Conservation (phyloP, 495 filamentous ascomycete species). For the Annulohypoxylon nitens region DNA sequence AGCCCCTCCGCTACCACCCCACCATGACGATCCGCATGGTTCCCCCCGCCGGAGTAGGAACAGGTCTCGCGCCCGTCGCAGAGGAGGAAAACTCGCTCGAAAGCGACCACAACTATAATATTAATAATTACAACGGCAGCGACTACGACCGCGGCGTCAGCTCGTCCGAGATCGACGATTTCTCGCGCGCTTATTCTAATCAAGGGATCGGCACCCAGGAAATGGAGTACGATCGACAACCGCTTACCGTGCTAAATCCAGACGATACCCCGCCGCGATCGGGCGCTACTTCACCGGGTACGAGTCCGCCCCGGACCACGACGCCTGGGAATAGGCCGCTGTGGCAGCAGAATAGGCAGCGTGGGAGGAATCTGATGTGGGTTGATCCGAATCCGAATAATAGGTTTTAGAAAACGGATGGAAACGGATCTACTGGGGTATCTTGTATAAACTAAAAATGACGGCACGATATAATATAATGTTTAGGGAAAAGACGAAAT, state of each 20-base stretch:
- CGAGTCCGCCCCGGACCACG: slow-evolving; percentile 15
- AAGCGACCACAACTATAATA: slow-evolving; percentile 10
- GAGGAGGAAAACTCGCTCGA: slow-evolving; percentile 44
- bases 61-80: slow-evolving; percentile 49
- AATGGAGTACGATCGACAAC: slow-evolving; percentile 42
- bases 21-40: slow-evolving; percentile 16
- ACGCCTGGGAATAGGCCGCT: slow-evolving; percentile 50
- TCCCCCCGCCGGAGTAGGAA: slow-evolving; percentile 28
- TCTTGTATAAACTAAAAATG: neutral
- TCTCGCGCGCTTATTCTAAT: slow-evolving; percentile 56
- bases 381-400: slow-evolving; percentile 39
- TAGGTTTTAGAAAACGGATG: neutral
- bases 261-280: slow-evolving; percentile 27
- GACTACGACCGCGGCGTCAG: slow-evolving; percentile 36
- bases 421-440: neutral
- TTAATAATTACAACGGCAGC: slow-evolving; percentile 6
- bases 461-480: slow-evolving; percentile 1
- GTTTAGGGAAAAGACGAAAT: neutral
- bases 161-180: slow-evolving; percentile 59
- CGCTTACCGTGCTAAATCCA: slow-evolving; percentile 39
- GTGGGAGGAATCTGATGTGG: slow-evolving; percentile 63
- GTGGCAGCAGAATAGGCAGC: slow-evolving; percentile 64
- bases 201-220: slow-evolving; percentile 59
- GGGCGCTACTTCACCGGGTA: slow-evolving; percentile 24
- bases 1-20: slow-evolving; percentile 48